These are phyloP conservation scores for Colletotrichum caudatum DNA, from an alignment of 2,329 filamentous ascomycete genomes.

Conservation along the genomic window DNA sequence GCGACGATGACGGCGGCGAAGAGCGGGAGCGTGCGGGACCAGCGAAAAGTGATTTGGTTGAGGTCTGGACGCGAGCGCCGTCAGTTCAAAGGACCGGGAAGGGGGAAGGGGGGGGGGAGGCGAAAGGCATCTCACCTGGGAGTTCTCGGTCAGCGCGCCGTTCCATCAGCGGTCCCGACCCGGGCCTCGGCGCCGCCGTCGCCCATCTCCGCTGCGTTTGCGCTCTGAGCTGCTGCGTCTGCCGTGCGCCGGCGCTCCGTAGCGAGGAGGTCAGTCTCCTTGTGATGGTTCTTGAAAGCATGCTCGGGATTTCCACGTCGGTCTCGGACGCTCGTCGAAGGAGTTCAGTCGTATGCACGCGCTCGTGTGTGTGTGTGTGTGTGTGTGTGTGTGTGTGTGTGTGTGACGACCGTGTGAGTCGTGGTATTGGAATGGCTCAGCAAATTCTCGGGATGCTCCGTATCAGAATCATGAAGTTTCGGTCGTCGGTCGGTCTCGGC, in stretches of 20 bases:
- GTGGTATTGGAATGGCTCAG: background rate
- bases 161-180: slow-evolving; percentile 74
- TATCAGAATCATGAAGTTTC: slow-evolving; percentile 34
- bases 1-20: slow-evolving; percentile 79
- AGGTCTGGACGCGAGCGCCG: slow-evolving; percentile 50
- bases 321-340: background rate
- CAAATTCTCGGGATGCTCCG: slow-evolving; percentile 33
- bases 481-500: slow-evolving; percentile 30
- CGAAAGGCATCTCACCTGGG: slow-evolving; percentile 62
- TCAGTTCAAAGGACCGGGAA: background rate
- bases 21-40: slow-evolving; percentile 81
- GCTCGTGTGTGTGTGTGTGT: too few species aligned
- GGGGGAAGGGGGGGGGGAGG: slow-evolving; percentile 1
- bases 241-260: slow-evolving; percentile 21
- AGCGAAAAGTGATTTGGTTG: slow-evolving; percentile 64
- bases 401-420: background rate
- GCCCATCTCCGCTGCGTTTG: slow-evolving; percentile 59
- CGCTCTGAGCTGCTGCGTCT: slow-evolving; percentile 27
- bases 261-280: slow-evolving; percentile 36
- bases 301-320: background rate
- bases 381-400: background rate
- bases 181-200: slow-evolving; percentile 67
- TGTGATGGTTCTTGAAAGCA: slow-evolving; percentile 36
- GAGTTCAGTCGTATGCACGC: background rate
- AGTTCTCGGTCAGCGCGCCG: slow-evolving; percentile 74